Evolutionary conservation across 306 rosid genomes (phyloP).

Genomic region (Macrotyloma uniflorum): DNA sequence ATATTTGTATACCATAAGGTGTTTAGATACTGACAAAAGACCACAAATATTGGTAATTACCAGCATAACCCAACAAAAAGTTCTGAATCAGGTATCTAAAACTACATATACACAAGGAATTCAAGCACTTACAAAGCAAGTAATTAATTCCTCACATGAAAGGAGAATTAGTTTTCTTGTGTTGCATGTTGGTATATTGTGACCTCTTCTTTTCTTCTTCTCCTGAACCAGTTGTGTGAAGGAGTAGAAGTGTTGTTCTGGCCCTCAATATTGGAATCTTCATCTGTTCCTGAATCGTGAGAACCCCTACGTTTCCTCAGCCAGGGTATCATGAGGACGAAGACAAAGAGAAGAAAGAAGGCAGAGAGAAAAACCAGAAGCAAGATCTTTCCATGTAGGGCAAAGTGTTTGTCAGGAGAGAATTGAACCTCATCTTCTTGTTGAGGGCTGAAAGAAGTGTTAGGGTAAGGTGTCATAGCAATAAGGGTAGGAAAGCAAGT

Average conservation of each 20-base stretch:
- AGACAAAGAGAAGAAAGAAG: conserved; percentile 48
- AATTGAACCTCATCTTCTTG: conserved; percentile 40
- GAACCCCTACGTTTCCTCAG: conserved; percentile 30
- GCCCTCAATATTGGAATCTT: conserved; percentile 9
- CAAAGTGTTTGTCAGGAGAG: conserved; percentile 50
- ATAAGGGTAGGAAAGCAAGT: neutral
- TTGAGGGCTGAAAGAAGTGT: conserved; percentile 21
- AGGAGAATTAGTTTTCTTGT: neutral
- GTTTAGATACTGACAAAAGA: neutral
- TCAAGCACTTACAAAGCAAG: neutral
- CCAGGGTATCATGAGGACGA: conserved; percentile 38
- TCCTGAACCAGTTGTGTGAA: neutral
- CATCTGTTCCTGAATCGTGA: conserved; percentile 17
- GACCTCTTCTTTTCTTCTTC: conserved; percentile 8
- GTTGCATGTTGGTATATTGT: neutral
- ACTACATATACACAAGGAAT: neutral
- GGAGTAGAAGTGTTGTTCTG: neutral
- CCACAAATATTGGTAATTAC: conserved; percentile 15
- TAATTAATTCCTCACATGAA: neutral
- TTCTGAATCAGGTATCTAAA: neutral
- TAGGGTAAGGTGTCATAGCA: conserved; percentile 40
- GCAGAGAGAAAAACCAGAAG: conserved; percentile 40
- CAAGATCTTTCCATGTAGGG: conserved; percentile 56
- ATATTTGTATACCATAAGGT: neutral
- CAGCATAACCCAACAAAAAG: neutral